Evolutionary conservation across 2,329 filamentous ascomycete genomes (phyloP).

Genomic region (Oidium heveae): DNA sequence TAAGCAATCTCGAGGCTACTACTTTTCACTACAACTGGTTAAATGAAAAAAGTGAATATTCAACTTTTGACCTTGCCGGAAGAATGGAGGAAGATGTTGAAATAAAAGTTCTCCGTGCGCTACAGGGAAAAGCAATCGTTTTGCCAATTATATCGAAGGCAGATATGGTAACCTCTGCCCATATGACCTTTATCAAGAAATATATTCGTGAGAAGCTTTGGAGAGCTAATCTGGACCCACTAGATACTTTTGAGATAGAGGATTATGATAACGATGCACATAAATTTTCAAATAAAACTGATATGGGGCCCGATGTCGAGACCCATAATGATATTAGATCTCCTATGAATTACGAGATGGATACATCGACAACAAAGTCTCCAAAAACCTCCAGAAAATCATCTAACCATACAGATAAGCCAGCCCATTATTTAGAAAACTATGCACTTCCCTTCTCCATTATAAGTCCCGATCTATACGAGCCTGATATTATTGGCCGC

Average conservation of each 20-base stretch:
- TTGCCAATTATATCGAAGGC: slow-evolving; percentile 92
- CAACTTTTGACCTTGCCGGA: slow-evolving; percentile 25
- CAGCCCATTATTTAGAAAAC: slow-evolving; percentile 22
- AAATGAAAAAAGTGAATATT: slow-evolving; percentile 23
- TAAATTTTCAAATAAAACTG: slow-evolving; percentile 2
- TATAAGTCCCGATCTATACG: slow-evolving; percentile 81
- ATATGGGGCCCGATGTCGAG: neutral
- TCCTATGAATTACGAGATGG: slow-evolving; percentile 1
- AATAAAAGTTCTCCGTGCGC: slow-evolving; percentile 62
- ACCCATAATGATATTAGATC: neutral
- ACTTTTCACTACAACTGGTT: slow-evolving; percentile 21
- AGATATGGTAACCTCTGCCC: slow-evolving; percentile 81
- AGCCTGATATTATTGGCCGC: slow-evolving; percentile 53
- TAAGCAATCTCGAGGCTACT: slow-evolving; percentile 35
- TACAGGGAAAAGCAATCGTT: slow-evolving; percentile 84
- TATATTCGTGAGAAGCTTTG: slow-evolving; percentile 76
- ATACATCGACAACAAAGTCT: slow-evolving; percentile 11
- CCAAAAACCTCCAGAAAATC: slow-evolving; percentile 12
- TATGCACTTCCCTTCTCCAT: slow-evolving; percentile 75
- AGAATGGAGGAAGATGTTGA: slow-evolving; percentile 74
- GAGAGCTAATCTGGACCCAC: slow-evolving; percentile 60
- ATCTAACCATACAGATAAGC: slow-evolving; percentile 14
- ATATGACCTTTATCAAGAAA: slow-evolving; percentile 82
- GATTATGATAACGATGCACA: slow-evolving; percentile 24
- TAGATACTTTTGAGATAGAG: slow-evolving; percentile 60